Evolutionary conservation across 1,284 basidiomycete species (phyloP).

Genomic region (Trametes polyzona): DNA sequence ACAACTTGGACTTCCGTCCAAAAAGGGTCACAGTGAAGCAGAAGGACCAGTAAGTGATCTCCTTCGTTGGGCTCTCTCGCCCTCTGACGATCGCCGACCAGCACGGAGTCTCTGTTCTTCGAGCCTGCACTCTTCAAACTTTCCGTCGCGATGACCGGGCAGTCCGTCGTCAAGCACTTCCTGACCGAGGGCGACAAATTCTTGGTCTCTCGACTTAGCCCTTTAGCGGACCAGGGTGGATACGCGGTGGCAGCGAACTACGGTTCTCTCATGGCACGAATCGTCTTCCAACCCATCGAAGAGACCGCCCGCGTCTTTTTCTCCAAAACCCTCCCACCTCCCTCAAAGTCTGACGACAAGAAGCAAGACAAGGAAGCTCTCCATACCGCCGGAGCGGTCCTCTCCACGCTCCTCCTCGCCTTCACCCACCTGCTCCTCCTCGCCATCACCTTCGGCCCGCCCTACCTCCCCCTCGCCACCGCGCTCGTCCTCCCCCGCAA

Average conservation of each 20-base stretch:
- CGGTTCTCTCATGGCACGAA: slow-evolving; percentile 88
- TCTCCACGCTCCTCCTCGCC: slow-evolving; percentile 56
- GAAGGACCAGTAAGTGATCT: slow-evolving; percentile 36
- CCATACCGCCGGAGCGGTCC: slow-evolving; percentile 41
- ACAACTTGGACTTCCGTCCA: slow-evolving; percentile 27
- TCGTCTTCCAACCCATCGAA: slow-evolving; percentile 92
- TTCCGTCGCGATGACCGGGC: slow-evolving; percentile 80
- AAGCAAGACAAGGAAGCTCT: slow-evolving; percentile 24
- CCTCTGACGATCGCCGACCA: slow-evolving; percentile 4
- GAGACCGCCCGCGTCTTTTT: slow-evolving; percentile 89
- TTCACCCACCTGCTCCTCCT: slow-evolving; percentile 77
- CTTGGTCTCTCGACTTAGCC: slow-evolving; percentile 81
- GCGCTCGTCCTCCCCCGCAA: slow-evolving; percentile 73
- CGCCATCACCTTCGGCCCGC: slow-evolving; percentile 72
- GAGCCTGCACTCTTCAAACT: slow-evolving; percentile 59
- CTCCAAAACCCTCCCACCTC: slow-evolving; percentile 61
- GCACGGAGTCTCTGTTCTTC: slow-evolving; percentile 42
- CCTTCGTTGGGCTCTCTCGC: not conserved
- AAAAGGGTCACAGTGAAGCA: slow-evolving; percentile 26
- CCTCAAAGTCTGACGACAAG: not conserved
- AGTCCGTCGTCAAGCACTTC: slow-evolving; percentile 91
- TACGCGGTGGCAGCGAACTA: slow-evolving; percentile 96
- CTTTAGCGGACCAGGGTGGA: slow-evolving; percentile 86
- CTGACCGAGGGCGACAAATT: slow-evolving; percentile 96
- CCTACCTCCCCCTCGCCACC: slow-evolving; percentile 73